Evolutionary conservation across 2,329 filamentous ascomycete genomes (phyloP).

Genomic region (Chaetomium strumarium): DNA sequence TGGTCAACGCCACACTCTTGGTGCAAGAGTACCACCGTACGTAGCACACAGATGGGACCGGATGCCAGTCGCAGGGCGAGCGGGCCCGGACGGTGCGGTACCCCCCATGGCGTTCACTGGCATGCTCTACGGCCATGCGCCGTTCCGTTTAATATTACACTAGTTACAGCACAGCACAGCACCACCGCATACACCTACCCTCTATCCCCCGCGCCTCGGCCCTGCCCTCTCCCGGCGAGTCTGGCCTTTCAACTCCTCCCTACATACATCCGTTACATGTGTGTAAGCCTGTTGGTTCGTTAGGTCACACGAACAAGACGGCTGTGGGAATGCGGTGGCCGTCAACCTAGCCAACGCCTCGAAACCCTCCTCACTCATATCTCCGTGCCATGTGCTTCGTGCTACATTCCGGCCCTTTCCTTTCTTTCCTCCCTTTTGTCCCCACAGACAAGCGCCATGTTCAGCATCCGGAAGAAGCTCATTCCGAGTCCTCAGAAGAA

Average conservation of each 20-base stretch:
- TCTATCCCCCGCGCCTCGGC: conserved; percentile 6
- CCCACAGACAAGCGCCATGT: conserved; percentile 29
- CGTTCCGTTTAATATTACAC: conserved; percentile 19
- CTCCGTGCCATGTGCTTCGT: conserved; percentile 25
- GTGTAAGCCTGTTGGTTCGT: conserved; percentile 3
- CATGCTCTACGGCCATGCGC: conserved; percentile 17
- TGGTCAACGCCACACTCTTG: conserved; percentile 22
- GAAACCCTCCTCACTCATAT: conserved; percentile 5
- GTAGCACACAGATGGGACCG: conserved; percentile 3
- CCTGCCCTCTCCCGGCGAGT: conserved; percentile 10
- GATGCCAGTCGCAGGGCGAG: conserved; percentile 12
- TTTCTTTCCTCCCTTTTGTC: conserved; percentile 6
- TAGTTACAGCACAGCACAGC: conserved; percentile 3
- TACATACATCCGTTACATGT: not conserved
- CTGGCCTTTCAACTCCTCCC: conserved; percentile 13
- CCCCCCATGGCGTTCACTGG: conserved; percentile 15
- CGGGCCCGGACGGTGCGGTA: conserved; percentile 8
- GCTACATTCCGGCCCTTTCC: conserved; percentile 6
- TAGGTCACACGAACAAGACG: conserved; percentile 6
- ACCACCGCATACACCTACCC: not conserved
- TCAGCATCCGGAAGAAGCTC: conserved; percentile 40
- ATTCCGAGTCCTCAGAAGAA: conserved; percentile 30
- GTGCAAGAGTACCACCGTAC: conserved; percentile 2
- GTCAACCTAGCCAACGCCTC: conserved; percentile 5
- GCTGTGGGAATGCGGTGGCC: conserved; percentile 11